Evolutionary conservation across 2,329 filamentous ascomycete genomes (phyloP).

Genomic region (Talaromyces sp.): DNA sequence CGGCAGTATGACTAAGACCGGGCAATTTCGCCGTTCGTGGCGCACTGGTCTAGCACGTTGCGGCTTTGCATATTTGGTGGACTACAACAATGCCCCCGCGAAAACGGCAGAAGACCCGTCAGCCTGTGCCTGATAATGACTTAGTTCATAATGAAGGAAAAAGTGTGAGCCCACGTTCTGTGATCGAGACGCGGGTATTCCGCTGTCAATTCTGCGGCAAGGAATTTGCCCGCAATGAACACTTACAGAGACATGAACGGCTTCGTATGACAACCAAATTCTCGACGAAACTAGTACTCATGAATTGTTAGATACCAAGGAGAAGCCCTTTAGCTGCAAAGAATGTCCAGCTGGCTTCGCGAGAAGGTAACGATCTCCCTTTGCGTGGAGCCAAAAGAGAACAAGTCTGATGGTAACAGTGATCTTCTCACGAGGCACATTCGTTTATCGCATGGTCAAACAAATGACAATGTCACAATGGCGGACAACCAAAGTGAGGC

Average conservation of each 20-base stretch:
- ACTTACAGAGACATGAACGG: conserved; percentile 7
- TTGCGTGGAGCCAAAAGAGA: not conserved
- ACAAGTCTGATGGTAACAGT: not conserved
- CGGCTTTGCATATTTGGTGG: no score
- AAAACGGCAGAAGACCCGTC: no score
- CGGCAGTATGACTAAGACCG: no score
- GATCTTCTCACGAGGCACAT: conserved; percentile 5
- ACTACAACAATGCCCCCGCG: no score
- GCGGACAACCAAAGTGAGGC: not conserved
- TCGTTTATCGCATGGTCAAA: not conserved
- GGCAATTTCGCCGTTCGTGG: no score
- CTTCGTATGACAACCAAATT: not conserved
- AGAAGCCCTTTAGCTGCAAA: conserved; percentile 3
- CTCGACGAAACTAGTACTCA: not conserved
- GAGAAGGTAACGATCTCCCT: not conserved
- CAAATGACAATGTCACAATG: not conserved
- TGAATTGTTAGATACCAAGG: not conserved
- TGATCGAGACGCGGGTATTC: not conserved
- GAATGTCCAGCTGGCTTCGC: conserved; percentile 1
- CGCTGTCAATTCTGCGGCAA: conserved; percentile 5
- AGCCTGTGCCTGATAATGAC: no score
- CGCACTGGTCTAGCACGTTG: no score
- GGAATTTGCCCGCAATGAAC: conserved; percentile 4
- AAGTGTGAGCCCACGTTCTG: no score
- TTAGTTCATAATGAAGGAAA: not conserved